Conservation (phyloP, 179 eudicot genomes). For the Silene coronaria region DNA sequence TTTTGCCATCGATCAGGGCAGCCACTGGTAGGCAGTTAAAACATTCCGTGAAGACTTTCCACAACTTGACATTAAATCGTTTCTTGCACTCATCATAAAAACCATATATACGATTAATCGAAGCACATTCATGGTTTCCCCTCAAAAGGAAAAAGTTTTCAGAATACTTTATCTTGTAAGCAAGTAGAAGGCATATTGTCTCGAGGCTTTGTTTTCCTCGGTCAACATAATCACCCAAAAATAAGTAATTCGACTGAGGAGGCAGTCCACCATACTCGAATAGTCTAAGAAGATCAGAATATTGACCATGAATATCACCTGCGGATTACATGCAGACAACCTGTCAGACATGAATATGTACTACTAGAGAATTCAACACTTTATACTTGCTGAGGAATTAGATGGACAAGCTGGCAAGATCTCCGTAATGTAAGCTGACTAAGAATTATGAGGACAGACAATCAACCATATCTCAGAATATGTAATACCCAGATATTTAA, state of each 20-base stretch:
- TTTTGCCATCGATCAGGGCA: slow-evolving; percentile 43
- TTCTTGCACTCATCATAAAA: slow-evolving; percentile 49
- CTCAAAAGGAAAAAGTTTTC: slow-evolving; percentile 45
- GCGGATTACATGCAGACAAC: slow-evolving; percentile 14
- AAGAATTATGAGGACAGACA: background rate
- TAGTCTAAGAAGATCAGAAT: slow-evolving; percentile 43
- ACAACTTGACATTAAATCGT: slow-evolving; percentile 37
- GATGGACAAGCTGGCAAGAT: background rate
- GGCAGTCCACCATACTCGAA: slow-evolving; percentile 51
- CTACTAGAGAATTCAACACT: background rate
- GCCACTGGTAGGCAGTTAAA: slow-evolving; percentile 48
- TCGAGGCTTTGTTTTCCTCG: slow-evolving; percentile 53
- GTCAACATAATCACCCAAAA: slow-evolving; percentile 51
- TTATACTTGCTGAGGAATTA: background rate
- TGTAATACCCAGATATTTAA: too few species aligned
- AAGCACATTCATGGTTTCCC: slow-evolving; percentile 48
- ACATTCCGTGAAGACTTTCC: slow-evolving; percentile 46
- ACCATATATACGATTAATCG: slow-evolving; percentile 45
- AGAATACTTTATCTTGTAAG: slow-evolving; percentile 41
- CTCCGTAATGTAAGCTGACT: background rate
- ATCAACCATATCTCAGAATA: background rate
- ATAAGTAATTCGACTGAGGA: slow-evolving; percentile 44
- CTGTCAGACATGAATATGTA: slow-evolving; percentile 11
- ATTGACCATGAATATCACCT: slow-evolving; percentile 51
- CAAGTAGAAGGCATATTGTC: slow-evolving; percentile 47